Evolutionary conservation across 352 stramenopile genomes (phyloP), one percentile per base, ranked within the genome.

Genomic region (Pelagophyceae sp.): DNA sequence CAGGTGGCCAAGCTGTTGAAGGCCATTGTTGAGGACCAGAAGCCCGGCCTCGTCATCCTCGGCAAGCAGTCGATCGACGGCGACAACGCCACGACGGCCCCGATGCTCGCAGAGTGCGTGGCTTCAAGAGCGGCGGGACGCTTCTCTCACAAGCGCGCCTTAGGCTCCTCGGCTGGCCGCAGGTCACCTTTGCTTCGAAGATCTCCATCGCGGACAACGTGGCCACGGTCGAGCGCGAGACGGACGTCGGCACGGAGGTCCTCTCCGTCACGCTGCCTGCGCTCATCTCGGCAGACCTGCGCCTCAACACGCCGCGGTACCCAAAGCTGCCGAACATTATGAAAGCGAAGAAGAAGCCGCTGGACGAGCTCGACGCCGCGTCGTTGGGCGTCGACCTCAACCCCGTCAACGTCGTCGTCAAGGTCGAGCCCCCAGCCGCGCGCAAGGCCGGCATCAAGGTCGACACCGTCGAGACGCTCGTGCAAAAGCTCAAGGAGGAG

Each of bases 261-360:
- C 76, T 98, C 67, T 86, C 92, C 80, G 76, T 96, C 27, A 78
- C 78, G 1, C 84, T 98, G 45, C 96, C 96, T 2, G 94, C 95
- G 5, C 95, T 99, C 11, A 86, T 99, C 60, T 98, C 96, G 1
- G 95, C 94, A 37, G 96, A 99, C 84, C 85, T 99, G 72, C 92
- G 96, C 40, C 88, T 99, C 51, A 99, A 99, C 85, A 94, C 98
- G 78, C 96, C 96, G 50, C 93, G 96, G 23, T 99, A 99, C 86
- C 94, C 96, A 27, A 99, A 94, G 72, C 86, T 99, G 74, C 96
- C 96, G 50, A 99, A 99, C 86, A 99, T 99, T 82, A 99, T 99
- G 95, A 99, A 99, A 88, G 91, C 89, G 38, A 93, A 95, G 83
- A 95, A 94, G 83, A 95, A 94, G 80, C 87, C 85, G 76, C 85